Evolutionary conservation across 805 yeast species (phyloP).

Genomic region (Saturnispora sekii): DNA sequence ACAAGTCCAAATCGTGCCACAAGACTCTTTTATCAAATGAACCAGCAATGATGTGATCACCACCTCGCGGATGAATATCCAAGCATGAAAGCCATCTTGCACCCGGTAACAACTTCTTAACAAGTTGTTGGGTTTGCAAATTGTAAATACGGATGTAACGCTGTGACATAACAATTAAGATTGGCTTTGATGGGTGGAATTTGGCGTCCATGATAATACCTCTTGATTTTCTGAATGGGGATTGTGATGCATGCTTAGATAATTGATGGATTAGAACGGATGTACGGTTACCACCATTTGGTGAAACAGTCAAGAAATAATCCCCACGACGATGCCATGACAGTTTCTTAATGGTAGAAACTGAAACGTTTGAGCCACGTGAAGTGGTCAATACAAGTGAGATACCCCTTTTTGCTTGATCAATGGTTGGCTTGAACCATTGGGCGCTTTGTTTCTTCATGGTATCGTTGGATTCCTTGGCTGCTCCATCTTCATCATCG

Average conservation of each 20-base stretch:
- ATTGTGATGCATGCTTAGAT: conserved; percentile 88
- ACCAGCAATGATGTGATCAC: conserved; percentile 87
- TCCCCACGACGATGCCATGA: conserved; percentile 98
- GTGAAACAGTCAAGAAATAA: conserved; percentile 94
- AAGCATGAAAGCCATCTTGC: conserved; percentile 89
- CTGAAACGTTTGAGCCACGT: conserved; percentile 30
- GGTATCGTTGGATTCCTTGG: conserved; percentile 10
- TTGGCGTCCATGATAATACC: conserved; percentile 94
- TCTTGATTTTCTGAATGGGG: conserved; percentile 87
- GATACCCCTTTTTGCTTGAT: conserved; percentile 54
- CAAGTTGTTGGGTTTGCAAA: conserved; percentile 71
- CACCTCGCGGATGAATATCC: conserved; percentile 87
- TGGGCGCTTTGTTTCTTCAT: conserved; percentile 48
- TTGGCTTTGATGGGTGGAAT: conserved; percentile 95
- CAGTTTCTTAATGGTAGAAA: conserved; percentile 61
- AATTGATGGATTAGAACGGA: conserved; percentile 91
- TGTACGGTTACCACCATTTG: conserved; percentile 69
- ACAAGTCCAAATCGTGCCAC: conserved; percentile 94
- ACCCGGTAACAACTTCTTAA: conserved; percentile 86
- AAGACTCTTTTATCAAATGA: conserved; percentile 90
- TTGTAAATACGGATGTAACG: conserved; percentile 87
- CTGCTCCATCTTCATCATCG: conserved; percentile 31
- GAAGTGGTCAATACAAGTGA: conserved; percentile 56
- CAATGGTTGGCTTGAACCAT: conserved; percentile 74
- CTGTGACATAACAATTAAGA: conserved; percentile 87